phyloP scores from a whole-genome alignment of 805 yeast species.

The Torulaspora delbrueckii region DNA sequence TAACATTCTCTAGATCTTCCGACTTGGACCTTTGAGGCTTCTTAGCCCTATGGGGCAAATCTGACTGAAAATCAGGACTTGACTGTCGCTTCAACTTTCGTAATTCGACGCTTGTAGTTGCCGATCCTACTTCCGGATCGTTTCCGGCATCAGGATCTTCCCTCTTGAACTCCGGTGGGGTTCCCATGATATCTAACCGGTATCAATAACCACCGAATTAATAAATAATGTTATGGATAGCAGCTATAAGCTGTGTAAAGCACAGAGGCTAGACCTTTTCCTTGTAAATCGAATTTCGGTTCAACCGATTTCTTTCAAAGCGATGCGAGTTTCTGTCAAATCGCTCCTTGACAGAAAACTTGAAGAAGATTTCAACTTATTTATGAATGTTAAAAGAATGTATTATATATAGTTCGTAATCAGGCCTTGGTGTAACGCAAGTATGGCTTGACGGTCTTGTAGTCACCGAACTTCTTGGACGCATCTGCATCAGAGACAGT shows the following conservation, averaged over 20 bases:
- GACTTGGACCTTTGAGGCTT: slow-evolving; percentile 9
- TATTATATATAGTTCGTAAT: not conserved
- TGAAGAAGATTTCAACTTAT: no score
- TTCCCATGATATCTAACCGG: slow-evolving; percentile 3
- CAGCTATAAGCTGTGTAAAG: not conserved
- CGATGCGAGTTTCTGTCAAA: not conserved
- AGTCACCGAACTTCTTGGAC: slow-evolving; percentile 76
- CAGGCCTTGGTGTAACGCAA: slow-evolving; percentile 59
- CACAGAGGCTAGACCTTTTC: not conserved
- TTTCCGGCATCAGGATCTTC: slow-evolving; percentile 4
- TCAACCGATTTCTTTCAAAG: not conserved
- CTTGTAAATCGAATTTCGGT: not conserved
- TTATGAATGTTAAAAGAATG: not conserved
- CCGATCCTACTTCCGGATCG: not conserved
- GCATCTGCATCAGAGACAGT: slow-evolving; percentile 74
- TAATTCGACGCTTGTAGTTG: not conserved
- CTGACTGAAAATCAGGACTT: slow-evolving; percentile 7
- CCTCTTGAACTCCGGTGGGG: slow-evolving; percentile 8
- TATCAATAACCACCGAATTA: not conserved
- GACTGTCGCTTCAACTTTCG: slow-evolving; percentile 7
- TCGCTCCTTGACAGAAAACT: not conserved
- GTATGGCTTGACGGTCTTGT: slow-evolving; percentile 85
- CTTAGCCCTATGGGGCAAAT: slow-evolving; percentile 4
- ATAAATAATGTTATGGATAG: not conserved
- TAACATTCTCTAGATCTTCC: slow-evolving; percentile 5